Conservation (phyloP, 345 rosid species). For the Citrus medica region DNA sequence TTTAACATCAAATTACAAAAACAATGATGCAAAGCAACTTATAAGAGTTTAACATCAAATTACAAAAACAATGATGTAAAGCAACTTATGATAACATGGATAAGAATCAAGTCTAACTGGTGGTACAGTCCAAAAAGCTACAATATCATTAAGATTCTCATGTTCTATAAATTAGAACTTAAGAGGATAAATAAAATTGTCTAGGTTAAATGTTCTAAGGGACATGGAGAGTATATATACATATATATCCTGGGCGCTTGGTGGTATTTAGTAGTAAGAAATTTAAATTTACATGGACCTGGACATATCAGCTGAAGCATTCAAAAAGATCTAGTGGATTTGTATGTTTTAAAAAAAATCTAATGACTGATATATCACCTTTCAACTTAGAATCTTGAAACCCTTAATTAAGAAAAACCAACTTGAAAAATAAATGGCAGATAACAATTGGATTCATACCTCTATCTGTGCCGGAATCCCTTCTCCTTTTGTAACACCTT, state of each 20-base stretch:
- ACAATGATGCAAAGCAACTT: neutral
- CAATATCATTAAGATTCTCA: neutral
- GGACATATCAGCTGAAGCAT: too few species aligned
- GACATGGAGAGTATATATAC: neutral
- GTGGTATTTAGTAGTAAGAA: neutral
- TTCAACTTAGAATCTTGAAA: neutral
- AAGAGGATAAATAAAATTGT: neutral
- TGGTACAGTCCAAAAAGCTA: neutral
- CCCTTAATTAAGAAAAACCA: neutral
- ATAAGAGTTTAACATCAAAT: neutral
- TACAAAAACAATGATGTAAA: neutral
- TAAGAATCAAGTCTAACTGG: neutral
- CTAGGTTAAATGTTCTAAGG: neutral
- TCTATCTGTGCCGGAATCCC: slow-evolving; percentile 2
- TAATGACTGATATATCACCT: neutral
- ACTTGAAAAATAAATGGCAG: neutral
- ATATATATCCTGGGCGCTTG: neutral
- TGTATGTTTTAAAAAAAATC: neutral
- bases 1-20: neutral
- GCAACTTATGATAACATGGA: neutral
- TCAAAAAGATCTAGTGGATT: neutral
- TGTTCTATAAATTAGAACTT: neutral
- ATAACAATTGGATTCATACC: slow-evolving; percentile 20
- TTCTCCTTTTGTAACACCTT: slow-evolving; percentile 32
- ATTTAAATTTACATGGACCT: neutral